These are phyloP conservation scores for Rosellinia necatrix DNA, from an alignment of 2,329 filamentous ascomycete species.

Conservation along the genomic window DNA sequence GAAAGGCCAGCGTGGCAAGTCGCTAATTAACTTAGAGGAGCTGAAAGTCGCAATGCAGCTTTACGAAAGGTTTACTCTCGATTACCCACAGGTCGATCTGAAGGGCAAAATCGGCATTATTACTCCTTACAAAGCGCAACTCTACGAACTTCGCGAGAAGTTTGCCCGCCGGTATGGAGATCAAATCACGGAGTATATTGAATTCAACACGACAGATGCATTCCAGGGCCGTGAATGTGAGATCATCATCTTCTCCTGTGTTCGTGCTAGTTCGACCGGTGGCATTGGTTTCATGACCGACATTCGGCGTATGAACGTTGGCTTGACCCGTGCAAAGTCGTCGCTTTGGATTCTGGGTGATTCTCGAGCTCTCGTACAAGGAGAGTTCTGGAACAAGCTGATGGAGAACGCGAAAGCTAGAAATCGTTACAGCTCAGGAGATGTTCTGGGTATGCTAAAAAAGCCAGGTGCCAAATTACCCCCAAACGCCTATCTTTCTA, in stretches of 20 bases:
- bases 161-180: constrained; percentile 78
- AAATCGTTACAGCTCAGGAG: constrained; percentile 74
- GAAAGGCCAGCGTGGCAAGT: constrained; percentile 81
- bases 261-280: constrained; percentile 87
- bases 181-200: constrained; percentile 75
- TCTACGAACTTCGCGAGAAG: constrained; percentile 75
- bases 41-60: constrained; percentile 84
- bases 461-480: constrained; percentile 47
- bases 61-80: constrained; percentile 76
- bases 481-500: constrained; percentile 25
- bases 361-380: constrained; percentile 81
- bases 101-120: constrained; percentile 92
- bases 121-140: constrained; percentile 94
- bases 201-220: constrained; percentile 98
- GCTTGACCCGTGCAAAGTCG: constrained; percentile 93
- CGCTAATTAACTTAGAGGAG: constrained; percentile 80
- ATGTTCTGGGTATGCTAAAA: constrained; percentile 56
- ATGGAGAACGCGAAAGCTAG: constrained; percentile 79
- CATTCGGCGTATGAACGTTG: constrained; percentile 98
- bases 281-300: constrained; percentile 98
- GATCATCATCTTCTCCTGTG: constrained; percentile 98
- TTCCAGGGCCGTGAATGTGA: constrained; percentile 97
- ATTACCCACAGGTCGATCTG: constrained; percentile 72
- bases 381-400: constrained; percentile 87
- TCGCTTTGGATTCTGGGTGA: constrained; percentile 97